These are phyloP conservation scores for Tetrahymena elliotti DNA, from an alignment of 73 alveolate species.

Conservation along the genomic window DNA sequence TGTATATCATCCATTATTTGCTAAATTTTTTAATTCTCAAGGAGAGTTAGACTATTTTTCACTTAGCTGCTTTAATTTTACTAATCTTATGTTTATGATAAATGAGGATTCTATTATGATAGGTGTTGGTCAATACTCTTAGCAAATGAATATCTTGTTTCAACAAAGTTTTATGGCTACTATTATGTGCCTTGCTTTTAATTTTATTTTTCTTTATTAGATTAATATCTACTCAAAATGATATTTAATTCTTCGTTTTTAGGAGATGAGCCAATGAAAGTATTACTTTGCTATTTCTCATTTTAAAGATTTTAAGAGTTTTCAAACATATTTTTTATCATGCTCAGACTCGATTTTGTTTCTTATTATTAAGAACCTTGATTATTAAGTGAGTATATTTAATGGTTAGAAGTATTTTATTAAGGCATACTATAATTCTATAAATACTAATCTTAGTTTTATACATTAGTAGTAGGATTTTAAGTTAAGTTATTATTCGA, in stretches of 20 bases:
- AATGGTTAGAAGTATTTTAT: too few species aligned
- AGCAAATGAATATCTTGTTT: neutral
- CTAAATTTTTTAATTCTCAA: neutral
- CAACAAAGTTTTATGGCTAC: neutral
- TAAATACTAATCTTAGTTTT: neutral
- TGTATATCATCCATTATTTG: neutral
- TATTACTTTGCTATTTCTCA: too few species aligned
- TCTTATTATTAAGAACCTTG: neutral
- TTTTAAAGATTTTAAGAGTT: neutral
- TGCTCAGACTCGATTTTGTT: neutral
- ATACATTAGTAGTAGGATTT: neutral
- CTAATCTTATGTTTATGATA: neutral
- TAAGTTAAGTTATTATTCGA: too few species aligned
- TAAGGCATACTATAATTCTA: neutral
- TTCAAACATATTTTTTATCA: neutral
- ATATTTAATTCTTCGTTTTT: neutral
- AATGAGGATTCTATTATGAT: neutral
- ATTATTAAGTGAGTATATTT: neutral
- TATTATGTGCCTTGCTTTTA: neutral
- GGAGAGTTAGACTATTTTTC: neutral
- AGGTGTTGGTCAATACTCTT: neutral
- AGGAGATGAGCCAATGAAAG: neutral
- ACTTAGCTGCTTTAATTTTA: neutral
- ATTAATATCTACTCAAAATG: neutral
- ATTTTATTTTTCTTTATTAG: neutral